Evolutionary conservation across 345 rosid genomes (phyloP).

Genomic region (Eucalyptus regnans): DNA sequence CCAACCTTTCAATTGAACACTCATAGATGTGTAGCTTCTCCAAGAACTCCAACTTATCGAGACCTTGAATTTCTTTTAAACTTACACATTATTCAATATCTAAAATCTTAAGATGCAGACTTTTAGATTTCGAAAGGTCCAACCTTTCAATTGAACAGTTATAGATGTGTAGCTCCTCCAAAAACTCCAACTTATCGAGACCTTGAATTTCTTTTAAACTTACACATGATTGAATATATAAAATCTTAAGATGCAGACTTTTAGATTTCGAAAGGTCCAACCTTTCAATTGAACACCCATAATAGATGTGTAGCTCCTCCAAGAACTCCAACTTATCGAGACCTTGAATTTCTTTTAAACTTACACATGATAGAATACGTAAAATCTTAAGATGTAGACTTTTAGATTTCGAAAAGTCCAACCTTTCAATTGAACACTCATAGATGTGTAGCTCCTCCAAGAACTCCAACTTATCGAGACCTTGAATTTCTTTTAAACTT

Average conservation of each 20-base stretch:
- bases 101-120: too few species aligned
- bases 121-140: not conserved
- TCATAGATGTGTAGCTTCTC: rapidly evolving
- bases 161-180: not conserved
- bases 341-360: not conserved
- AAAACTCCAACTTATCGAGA: not conserved
- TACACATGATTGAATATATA: too few species aligned
- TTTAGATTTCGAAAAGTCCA: not conserved
- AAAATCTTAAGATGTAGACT: too few species aligned
- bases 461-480: not conserved
- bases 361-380: too few species aligned
- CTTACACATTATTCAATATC: too few species aligned
- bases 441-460: not conserved
- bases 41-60: not conserved
- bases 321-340: not conserved
- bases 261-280: too few species aligned
- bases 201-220: not conserved
- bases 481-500: not conserved
- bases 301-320: too few species aligned
- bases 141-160: not conserved
- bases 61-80: not conserved
- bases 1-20: not conserved
- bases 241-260: too few species aligned
- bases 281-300: too few species aligned
- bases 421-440: not conserved